phyloP scores from a whole-genome alignment of 2,329 filamentous ascomycete species.

The Sphaerulina vaccinii region DNA sequence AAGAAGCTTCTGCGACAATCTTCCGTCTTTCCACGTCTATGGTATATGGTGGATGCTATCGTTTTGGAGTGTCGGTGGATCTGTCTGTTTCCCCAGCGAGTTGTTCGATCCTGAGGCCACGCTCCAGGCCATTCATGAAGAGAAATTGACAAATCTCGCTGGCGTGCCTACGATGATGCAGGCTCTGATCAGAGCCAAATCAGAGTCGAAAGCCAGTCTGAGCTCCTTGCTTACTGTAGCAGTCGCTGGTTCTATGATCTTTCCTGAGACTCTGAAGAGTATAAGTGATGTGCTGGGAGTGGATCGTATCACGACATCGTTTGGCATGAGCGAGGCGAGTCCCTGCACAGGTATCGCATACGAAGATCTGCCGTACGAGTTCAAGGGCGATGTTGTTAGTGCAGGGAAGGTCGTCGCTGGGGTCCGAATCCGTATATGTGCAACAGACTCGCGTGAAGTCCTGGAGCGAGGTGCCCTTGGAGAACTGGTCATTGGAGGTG shows the following conservation, averaged over 20 bases:
- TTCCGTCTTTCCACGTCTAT: slow-evolving; percentile 5
- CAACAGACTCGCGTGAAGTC: neutral
- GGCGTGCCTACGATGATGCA: slow-evolving; percentile 2
- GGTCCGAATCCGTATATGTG: neutral
- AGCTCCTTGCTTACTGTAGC: neutral
- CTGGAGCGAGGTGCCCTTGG: neutral
- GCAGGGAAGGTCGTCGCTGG: neutral
- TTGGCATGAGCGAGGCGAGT: neutral
- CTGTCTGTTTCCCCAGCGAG: neutral
- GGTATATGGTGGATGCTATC: neutral
- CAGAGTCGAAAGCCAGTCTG: too few relatives aligned
- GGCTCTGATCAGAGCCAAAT: neutral
- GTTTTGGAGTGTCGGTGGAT: neutral
- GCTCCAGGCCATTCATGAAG: neutral
- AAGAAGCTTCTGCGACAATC: slow-evolving; percentile 1
- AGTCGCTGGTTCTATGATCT: neutral
- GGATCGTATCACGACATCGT: neutral
- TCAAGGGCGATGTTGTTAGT: neutral
- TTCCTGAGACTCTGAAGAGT: neutral
- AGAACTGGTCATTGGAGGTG: slow-evolving; percentile 6
- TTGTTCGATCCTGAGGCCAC: neutral
- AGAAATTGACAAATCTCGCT: neutral
- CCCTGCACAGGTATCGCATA: neutral
- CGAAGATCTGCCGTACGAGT: neutral
- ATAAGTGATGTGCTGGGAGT: neutral